Evolutionary conservation across 2,329 filamentous ascomycete genomes (phyloP).

Genomic region (Penicillium sp.): DNA sequence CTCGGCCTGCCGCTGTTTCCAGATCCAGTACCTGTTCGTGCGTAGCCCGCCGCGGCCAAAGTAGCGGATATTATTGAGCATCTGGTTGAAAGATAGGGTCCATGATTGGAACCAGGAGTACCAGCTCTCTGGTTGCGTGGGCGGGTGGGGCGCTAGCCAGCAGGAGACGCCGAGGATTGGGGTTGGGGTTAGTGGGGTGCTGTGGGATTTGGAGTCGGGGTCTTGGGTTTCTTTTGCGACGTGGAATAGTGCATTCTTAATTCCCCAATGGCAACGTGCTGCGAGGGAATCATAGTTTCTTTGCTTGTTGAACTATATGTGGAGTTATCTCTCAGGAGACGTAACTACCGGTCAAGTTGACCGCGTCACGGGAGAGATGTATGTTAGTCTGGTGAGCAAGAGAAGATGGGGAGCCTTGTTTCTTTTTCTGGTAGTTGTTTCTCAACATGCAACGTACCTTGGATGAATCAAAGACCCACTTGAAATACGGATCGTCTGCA

Average conservation of each 20-base stretch:
- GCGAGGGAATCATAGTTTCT: slow-evolving; percentile 64
- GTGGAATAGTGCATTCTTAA: slow-evolving; percentile 69
- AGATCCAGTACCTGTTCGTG: slow-evolving; percentile 69
- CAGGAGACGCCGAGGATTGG: slow-evolving; percentile 71
- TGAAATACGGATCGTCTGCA: slow-evolving; percentile 65
- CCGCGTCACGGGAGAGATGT: slow-evolving; percentile 20
- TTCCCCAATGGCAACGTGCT: slow-evolving; percentile 70
- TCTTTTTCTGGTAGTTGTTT: not conserved
- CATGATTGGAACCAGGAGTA: slow-evolving; percentile 62
- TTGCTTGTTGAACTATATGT: slow-evolving; percentile 55
- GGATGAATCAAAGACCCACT: slow-evolving; percentile 63
- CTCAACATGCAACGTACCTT: slow-evolving; percentile 50
- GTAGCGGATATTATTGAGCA: slow-evolving; percentile 65
- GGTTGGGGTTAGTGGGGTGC: slow-evolving; percentile 1
- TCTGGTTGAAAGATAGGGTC: slow-evolving; percentile 63
- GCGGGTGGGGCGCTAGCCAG: slow-evolving; percentile 63
- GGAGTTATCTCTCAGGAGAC: slow-evolving; percentile 8
- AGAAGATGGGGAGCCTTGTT: no score
- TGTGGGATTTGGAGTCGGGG: slow-evolving; percentile 7
- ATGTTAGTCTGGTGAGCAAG: slow-evolving; percentile 19
- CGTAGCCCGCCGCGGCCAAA: slow-evolving; percentile 65
- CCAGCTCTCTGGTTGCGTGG: slow-evolving; percentile 59
- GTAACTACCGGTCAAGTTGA: slow-evolving; percentile 14
- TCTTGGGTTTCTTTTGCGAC: slow-evolving; percentile 61
- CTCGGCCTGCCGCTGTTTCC: slow-evolving; percentile 67